These are phyloP conservation scores for Curvularia spicifera DNA, from an alignment of 2,329 filamentous ascomycete species.

Conservation along the genomic window DNA sequence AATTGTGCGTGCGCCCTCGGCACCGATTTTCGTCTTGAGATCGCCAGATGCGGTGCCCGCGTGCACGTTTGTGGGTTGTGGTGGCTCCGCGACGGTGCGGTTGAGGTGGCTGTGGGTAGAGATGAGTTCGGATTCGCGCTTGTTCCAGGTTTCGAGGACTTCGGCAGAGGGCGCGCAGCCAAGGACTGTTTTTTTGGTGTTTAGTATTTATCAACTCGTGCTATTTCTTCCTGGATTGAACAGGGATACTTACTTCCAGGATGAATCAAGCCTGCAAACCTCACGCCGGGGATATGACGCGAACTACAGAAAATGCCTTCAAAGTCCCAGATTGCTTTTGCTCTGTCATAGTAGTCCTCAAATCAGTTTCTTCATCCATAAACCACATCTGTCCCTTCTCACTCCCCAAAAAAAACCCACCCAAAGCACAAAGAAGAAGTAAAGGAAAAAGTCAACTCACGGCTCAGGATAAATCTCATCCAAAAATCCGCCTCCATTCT, in stretches of 20 bases:
- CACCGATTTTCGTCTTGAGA: slow-evolving; percentile 70
- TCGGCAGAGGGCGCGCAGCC: slow-evolving; percentile 84
- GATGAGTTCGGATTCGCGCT: slow-evolving; percentile 81
- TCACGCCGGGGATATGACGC: slow-evolving; percentile 74
- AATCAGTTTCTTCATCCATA: not conserved
- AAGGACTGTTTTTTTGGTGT: slow-evolving; percentile 2
- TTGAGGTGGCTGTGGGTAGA: slow-evolving; percentile 63
- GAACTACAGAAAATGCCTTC: slow-evolving; percentile 82
- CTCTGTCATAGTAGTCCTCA: slow-evolving; percentile 51
- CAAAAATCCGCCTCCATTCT: slow-evolving; percentile 87
- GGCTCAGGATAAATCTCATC: slow-evolving; percentile 86
- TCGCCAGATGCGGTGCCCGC: slow-evolving; percentile 68
- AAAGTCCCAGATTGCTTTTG: slow-evolving; percentile 79
- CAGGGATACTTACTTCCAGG: slow-evolving; percentile 65
- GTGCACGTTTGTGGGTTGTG: slow-evolving; percentile 73
- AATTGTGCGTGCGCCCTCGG: slow-evolving; percentile 83
- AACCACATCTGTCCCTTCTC: not conserved
- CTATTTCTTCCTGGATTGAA: too few relatives aligned
- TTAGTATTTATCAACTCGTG: too few relatives aligned
- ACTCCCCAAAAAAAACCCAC: too few relatives aligned
- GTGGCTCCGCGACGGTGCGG: slow-evolving; percentile 78
- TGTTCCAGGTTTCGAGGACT: slow-evolving; percentile 82
- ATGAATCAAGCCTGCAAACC: slow-evolving; percentile 88
- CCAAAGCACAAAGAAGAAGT: too few relatives aligned
- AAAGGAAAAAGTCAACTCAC: slow-evolving; percentile 53